A percentile compares a stretch with the other conserved stretches of the same genome.
phyloP scores from a whole-genome alignment of 202 grass and related monocot genomes.

The Zoysia matrella region DNA sequence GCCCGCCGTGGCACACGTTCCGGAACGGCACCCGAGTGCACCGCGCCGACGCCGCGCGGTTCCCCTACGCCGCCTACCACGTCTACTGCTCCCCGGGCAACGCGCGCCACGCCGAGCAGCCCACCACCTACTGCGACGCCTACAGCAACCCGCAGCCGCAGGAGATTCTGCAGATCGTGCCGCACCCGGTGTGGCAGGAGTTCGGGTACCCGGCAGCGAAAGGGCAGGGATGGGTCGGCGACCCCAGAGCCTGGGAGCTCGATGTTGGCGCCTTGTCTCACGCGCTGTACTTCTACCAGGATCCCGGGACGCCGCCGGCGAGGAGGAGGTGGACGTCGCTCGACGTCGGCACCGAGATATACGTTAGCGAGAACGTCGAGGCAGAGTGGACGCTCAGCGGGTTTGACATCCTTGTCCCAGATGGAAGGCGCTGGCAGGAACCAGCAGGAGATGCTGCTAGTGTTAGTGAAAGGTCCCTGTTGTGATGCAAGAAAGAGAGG shows the following conservation, averaged over 20 bases:
- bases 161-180: constrained; percentile 88
- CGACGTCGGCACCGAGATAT: constrained; percentile 91
- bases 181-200: constrained; percentile 79
- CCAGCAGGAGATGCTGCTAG: constrained; percentile 20
- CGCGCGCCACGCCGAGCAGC: constrained; percentile 65
- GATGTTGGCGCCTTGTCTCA: constrained; percentile 78
- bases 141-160: constrained; percentile 97
- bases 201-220: constrained; percentile 75
- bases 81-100: constrained; percentile 92
- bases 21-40: constrained; percentile 74
- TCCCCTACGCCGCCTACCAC: constrained; percentile 83
- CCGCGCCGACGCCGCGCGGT: constrained; percentile 54
- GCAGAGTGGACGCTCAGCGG: constrained; percentile 82
- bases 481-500: neutral
- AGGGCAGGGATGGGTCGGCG: constrained; percentile 84
- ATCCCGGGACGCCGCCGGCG: constrained; percentile 55
- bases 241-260: constrained; percentile 78
- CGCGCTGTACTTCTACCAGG: constrained; percentile 87
- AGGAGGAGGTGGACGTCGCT: constrained; percentile 75
- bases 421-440: neutral
- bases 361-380: constrained; percentile 44
- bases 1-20: constrained; percentile 93
- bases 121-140: constrained; percentile 80
- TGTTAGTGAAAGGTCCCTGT: neutral
- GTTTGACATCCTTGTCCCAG: constrained; percentile 76